phyloP scores from a whole-genome alignment of 2,329 filamentous ascomycete genomes.

The Aspergillus vadensis region DNA sequence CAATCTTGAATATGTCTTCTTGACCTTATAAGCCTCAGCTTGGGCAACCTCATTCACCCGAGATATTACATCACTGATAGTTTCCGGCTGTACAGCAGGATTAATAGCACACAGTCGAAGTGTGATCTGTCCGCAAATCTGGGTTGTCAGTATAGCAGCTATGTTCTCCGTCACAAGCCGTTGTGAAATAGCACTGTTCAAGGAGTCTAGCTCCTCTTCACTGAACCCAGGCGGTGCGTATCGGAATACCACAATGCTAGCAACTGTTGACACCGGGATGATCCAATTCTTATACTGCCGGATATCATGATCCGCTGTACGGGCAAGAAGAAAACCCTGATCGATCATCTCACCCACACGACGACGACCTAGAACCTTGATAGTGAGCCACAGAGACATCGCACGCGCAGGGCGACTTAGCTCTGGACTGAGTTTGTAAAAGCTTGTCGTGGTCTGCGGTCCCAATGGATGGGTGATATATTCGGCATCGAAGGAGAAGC shows the following conservation, averaged over 20 bases:
- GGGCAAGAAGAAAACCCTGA: conserved; percentile 16
- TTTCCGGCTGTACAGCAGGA: not conserved
- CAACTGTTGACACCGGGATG: conserved; percentile 4
- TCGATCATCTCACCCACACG: conserved; percentile 23
- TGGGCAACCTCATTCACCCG: not conserved
- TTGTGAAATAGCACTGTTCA: conserved; percentile 4
- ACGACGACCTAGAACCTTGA: conserved; percentile 21
- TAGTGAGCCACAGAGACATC: conserved; percentile 27
- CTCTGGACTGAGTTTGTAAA: conserved; percentile 25
- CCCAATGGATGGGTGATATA: conserved; percentile 6
- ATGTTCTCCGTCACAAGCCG: not conserved
- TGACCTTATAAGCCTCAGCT: not conserved
- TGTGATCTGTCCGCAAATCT: not conserved
- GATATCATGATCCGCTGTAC: not conserved
- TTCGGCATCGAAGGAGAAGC: conserved; percentile 19
- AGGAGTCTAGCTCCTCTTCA: conserved; percentile 7
- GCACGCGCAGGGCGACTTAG: conserved; percentile 24
- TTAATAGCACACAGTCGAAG: not conserved
- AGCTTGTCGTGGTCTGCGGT: conserved; percentile 14
- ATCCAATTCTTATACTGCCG: conserved; percentile 7
- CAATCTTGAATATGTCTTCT: not conserved
- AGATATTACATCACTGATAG: not conserved
- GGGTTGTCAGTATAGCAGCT: not conserved
- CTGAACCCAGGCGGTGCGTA: conserved; percentile 1
- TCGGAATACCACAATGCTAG: conserved; percentile 20